Evolutionary conservation across 495 filamentous ascomycete genomes (phyloP).

Genomic region (Hypoxylon perforatum): DNA sequence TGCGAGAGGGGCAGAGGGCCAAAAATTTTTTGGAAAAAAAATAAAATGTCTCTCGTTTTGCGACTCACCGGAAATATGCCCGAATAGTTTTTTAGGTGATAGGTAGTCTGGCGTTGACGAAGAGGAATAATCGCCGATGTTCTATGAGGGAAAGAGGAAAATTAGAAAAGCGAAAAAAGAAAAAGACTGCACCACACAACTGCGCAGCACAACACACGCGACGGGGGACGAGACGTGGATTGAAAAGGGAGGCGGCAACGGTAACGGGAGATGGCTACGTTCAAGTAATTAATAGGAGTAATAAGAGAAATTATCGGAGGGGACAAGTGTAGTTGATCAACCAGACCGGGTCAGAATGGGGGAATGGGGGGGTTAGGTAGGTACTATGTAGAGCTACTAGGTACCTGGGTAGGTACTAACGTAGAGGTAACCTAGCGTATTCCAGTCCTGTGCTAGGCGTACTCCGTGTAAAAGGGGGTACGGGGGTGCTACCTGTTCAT

Average conservation of each 20-base stretch:
- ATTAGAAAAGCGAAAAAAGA: constrained; percentile 35
- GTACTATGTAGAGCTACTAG: constrained; percentile 1
- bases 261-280: constrained; percentile 48
- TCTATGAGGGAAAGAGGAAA: constrained; percentile 37
- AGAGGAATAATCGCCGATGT: constrained; percentile 23
- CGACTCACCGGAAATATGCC: constrained; percentile 36
- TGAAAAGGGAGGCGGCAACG: constrained; percentile 48
- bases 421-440: neutral
- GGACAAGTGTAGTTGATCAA: constrained; percentile 45
- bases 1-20: constrained; percentile 35
- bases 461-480: neutral
- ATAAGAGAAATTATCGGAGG: constrained; percentile 53
- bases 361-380: constrained; percentile 20
- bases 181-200: constrained; percentile 47
- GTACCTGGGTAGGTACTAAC: neutral
- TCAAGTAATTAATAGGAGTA: constrained; percentile 49
- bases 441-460: neutral
- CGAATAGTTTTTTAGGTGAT: constrained; percentile 20
- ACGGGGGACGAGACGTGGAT: constrained; percentile 41
- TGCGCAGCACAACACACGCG: constrained; percentile 45
- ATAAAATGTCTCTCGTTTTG: constrained; percentile 33
- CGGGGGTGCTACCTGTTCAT: neutral
- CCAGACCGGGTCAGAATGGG: constrained; percentile 45
- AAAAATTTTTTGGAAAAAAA: constrained; percentile 18
- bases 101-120: constrained; percentile 21